Conservation (phyloP, 192 early-diverging fungal species). For the Coemansia furcata region DNA sequence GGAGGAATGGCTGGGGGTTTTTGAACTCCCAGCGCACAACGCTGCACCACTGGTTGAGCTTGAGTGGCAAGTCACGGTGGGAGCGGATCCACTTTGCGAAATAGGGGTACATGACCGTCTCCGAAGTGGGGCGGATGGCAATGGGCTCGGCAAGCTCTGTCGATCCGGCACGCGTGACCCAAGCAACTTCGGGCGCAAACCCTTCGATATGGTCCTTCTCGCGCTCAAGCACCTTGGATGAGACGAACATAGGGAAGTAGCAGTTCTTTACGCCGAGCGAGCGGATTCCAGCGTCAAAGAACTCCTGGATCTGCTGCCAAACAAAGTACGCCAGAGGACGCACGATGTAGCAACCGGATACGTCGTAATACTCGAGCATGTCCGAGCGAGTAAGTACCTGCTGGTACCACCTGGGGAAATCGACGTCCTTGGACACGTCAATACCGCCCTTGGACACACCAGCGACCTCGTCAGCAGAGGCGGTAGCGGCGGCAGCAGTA, state of each 20-base stretch:
- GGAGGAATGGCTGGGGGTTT: constrained; percentile 97
- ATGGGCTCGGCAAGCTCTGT: constrained; percentile 93
- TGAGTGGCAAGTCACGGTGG: constrained; percentile 94
- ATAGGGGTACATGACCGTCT: constrained; percentile 99
- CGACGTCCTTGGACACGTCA: constrained; percentile 80
- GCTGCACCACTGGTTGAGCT: constrained; percentile 99
- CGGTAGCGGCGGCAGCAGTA: constrained; percentile 53
- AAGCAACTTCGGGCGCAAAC: constrained; percentile 99
- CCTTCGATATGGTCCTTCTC: constrained; percentile 99
- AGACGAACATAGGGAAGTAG: constrained; percentile 99
- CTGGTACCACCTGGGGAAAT: constrained; percentile 93
- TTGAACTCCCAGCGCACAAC: constrained; percentile 99
- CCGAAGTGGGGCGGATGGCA: constrained; percentile 98
- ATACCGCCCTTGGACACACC: constrained; percentile 81
- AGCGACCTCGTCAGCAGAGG: constrained; percentile 13
- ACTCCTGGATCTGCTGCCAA: constrained; percentile 96
- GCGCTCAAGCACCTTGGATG: constrained; percentile 76
- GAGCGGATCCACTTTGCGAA: constrained; percentile 97
- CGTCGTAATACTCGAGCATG: constrained; percentile 99
- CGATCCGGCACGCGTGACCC: constrained; percentile 96
- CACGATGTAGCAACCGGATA: constrained; percentile 98
- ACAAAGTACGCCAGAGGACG: constrained; percentile 94
- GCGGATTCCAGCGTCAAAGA: constrained; percentile 87
- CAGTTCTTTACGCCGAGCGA: constrained; percentile 93
- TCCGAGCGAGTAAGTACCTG: constrained; percentile 87